Conservation (phyloP, 305 asterid species). For the Fraxinus baroniana region DNA sequence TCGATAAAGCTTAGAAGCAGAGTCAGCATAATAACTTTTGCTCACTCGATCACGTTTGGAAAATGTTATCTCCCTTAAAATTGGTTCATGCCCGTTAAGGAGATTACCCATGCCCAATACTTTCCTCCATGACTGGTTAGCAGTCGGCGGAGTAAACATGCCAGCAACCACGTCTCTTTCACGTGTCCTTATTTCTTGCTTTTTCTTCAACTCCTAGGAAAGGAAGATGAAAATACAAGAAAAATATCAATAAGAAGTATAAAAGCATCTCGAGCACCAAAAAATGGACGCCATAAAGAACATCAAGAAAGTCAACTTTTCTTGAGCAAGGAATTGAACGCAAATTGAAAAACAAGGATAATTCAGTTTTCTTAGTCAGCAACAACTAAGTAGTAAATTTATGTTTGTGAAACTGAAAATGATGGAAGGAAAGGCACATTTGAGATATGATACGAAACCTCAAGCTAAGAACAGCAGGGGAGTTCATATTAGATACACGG, state of each 20-base stretch:
- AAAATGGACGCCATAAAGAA: neutral
- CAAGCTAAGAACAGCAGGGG: neutral
- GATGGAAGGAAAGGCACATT: neutral
- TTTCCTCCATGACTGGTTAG: constrained; percentile 93
- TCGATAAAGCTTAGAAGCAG: constrained; percentile 36
- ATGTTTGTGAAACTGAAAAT: neutral
- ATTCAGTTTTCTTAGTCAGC: neutral
- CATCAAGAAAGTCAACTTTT: neutral
- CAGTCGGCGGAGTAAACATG: constrained; percentile 83
- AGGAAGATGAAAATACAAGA: neutral
- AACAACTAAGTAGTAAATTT: neutral
- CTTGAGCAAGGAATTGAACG: neutral
- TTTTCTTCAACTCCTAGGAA: constrained; percentile 49
- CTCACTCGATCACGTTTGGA: constrained; percentile 62
- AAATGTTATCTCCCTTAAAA: constrained; percentile 72
- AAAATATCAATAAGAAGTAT: neutral
- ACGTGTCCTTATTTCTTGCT: constrained; percentile 44
- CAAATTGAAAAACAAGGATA: neutral
- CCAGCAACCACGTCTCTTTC: constrained; percentile 58
- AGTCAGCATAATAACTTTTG: constrained; percentile 60
- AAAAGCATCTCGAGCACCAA: neutral
- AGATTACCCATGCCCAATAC: constrained; percentile 94
- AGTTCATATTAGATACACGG: neutral
- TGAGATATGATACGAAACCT: neutral
- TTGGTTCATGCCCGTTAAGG: constrained; percentile 87